Evolutionary conservation across 2,329 filamentous ascomycete species (phyloP), one percentile per base, ranked within the genome.

Genomic region (Cyanodermella asteris): DNA sequence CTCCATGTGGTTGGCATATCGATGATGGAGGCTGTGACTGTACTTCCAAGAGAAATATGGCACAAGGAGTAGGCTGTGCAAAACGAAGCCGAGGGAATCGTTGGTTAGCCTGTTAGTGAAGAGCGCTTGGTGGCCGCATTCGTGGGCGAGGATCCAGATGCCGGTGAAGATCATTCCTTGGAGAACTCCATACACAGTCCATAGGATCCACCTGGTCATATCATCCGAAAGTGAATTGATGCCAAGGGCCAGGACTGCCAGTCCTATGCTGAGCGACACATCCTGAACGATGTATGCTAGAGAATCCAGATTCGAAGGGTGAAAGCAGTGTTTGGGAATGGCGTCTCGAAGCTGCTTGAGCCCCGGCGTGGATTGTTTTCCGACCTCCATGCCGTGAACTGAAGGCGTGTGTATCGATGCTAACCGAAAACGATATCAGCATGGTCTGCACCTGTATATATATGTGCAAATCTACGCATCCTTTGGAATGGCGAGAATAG

Each of bases 151-250:
- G 32, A 97, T 78, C 87, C 8, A 13, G 4, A 5, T 49, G 39
- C 87, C 87, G 23, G 87, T 97, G 40, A 65, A 84, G 46, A 93
- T 84, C 30, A 94, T 64, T 39, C 87, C 84, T 58, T 97, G 87
- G 22, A 91, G 44, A 41, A 91, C 52, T 25, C 80, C 80, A 47
- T 74, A 74, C 25, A 60, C 36, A n/a, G 56, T 53, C 67, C 68
- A 74, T 31, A 72, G 62, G 17, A 42, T n/a, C n/a, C n/a, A n/a
- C n/a, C n/a, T n/a, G n/a, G n/a, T n/a, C n/a, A n/a, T n/a, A n/a
- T n/a, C n/a, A n/a, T n/a, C n/a, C n/a, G n/a, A n/a, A n/a, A n/a
- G n/a, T n/a, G n/a, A n/a, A n/a, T n/a, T n/a, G n/a, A n/a, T n/a
- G n/a, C n/a, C n/a, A n/a, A n/a, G n/a, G n/a, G n/a, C n/a, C n/a